These are phyloP conservation scores for Puccinia horiana DNA, from an alignment of 1,284 basidiomycete species.

Conservation along the genomic window DNA sequence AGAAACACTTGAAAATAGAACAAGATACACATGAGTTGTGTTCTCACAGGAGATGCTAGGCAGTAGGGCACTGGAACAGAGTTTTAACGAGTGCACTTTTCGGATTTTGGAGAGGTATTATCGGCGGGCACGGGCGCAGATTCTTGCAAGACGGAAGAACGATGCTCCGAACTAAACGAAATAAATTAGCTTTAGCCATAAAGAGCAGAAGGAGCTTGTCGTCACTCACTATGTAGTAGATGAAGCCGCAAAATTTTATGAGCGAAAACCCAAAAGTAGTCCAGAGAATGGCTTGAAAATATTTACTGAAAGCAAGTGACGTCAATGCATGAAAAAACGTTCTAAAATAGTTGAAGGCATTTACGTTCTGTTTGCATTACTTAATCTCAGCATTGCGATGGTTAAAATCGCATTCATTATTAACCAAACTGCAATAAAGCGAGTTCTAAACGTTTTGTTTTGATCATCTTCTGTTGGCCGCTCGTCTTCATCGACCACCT, in stretches of 20 bases:
- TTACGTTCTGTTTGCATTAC: constrained; percentile 42
- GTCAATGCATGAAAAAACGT: background rate
- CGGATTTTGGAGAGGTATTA: background rate
- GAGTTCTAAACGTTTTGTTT: constrained; percentile 89
- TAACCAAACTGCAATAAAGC: constrained; percentile 66
- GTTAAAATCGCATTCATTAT: constrained; percentile 68
- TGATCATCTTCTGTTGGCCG: constrained; percentile 63
- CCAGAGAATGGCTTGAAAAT: constrained; percentile 48
- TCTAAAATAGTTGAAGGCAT: background rate
- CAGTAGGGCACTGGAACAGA: background rate
- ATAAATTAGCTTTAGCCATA: background rate
- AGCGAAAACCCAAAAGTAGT: constrained; percentile 41
- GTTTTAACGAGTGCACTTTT: background rate
- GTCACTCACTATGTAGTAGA: constrained; percentile 47
- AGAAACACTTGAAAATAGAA: no score
- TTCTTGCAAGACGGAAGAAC: constrained; percentile 31
- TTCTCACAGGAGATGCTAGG: background rate
- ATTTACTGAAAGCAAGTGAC: constrained; percentile 23
- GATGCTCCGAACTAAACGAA: constrained; percentile 46
- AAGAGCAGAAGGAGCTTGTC: background rate
- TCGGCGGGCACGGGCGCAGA: constrained; percentile 46
- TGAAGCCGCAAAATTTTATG: constrained; percentile 47
- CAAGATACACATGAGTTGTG: background rate
- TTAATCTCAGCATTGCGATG: constrained; percentile 45
- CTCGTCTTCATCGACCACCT: constrained; percentile 70